Evolutionary conservation across 257 asterid species (phyloP).

Genomic region (Solanum etuberosum): DNA sequence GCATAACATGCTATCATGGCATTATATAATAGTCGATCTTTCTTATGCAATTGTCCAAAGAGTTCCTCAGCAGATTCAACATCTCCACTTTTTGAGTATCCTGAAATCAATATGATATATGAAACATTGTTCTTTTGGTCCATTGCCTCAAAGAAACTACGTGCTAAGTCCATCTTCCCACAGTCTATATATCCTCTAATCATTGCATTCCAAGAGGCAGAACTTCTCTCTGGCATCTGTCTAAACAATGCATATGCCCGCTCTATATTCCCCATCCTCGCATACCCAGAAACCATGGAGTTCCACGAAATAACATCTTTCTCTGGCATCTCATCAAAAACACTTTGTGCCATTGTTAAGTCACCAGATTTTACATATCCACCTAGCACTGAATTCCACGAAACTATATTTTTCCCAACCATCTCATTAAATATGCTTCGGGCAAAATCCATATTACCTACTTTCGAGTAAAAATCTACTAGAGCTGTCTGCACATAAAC

Average conservation of each 20-base stretch:
- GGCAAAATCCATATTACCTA: conserved; percentile 51
- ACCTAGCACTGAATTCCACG: conserved; percentile 75
- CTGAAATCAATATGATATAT: conserved; percentile 68
- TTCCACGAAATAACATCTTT: conserved; percentile 74
- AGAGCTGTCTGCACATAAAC: conserved; percentile 81
- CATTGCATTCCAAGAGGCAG: conserved; percentile 78
- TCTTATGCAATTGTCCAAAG: conserved; percentile 25
- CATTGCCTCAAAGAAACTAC: conserved; percentile 56
- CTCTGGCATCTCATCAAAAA: conserved; percentile 67
- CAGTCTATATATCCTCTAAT: conserved; percentile 46
- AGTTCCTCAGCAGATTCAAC: conserved; percentile 58
- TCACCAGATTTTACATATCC: conserved; percentile 55
- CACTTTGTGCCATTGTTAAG: conserved; percentile 40
- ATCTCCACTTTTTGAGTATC: conserved; percentile 51
- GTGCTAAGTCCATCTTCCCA: conserved; percentile 53
- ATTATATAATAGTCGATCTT: conserved; percentile 39
- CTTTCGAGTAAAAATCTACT: conserved; percentile 61
- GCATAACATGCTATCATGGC: conserved; percentile 85
- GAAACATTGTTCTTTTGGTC: conserved; percentile 47
- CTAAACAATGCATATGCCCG: conserved; percentile 48
- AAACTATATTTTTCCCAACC: conserved; percentile 44
- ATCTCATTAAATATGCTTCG: conserved; percentile 60
- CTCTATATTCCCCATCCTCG: conserved; percentile 44
- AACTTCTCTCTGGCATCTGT: conserved; percentile 54
- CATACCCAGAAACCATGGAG: conserved; percentile 58